These are phyloP conservation scores for Tylopilus felleus DNA, from an alignment of 768 basidiomycete genomes.

Conservation along the genomic window DNA sequence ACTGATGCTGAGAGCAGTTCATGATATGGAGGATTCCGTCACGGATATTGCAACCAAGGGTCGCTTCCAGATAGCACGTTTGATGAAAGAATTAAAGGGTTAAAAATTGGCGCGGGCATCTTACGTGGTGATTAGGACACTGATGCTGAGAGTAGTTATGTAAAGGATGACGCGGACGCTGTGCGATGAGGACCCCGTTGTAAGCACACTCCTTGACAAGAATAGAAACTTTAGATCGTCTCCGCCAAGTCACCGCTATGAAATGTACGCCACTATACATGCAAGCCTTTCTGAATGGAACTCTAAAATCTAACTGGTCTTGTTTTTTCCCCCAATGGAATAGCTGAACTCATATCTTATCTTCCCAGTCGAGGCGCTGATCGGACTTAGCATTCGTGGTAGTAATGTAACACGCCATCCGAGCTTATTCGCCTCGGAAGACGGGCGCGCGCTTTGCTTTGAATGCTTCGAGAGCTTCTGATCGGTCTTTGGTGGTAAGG, in stretches of 20 bases:
- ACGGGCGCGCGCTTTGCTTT: slow-evolving; percentile 75
- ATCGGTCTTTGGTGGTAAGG: slow-evolving; percentile 68
- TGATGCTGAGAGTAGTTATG: not conserved
- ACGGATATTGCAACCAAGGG: too few species aligned
- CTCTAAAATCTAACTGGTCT: not conserved
- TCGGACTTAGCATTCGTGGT: not conserved
- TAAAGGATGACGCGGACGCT: not conserved
- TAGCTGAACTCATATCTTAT: not conserved
- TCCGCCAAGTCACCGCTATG: too few species aligned
- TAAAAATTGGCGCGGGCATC: slow-evolving; percentile 40
- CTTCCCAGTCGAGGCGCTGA: not conserved
- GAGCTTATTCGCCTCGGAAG: slow-evolving; percentile 71
- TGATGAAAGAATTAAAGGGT: too few species aligned
- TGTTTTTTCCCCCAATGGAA: not conserved
- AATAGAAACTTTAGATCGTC: not conserved
- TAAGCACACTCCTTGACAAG: not conserved
- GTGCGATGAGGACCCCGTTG: not conserved
- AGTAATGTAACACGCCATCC: not conserved
- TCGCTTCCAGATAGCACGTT: too few species aligned
- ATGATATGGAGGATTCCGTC: too few species aligned
- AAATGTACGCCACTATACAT: not conserved
- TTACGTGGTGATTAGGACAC: slow-evolving; percentile 32
- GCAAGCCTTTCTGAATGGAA: not conserved
- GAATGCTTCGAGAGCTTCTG: slow-evolving; percentile 85
- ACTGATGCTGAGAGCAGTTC: not conserved